phyloP scores from a whole-genome alignment of 148 eudicot genomes.

The Nyssa sinensis region DNA sequence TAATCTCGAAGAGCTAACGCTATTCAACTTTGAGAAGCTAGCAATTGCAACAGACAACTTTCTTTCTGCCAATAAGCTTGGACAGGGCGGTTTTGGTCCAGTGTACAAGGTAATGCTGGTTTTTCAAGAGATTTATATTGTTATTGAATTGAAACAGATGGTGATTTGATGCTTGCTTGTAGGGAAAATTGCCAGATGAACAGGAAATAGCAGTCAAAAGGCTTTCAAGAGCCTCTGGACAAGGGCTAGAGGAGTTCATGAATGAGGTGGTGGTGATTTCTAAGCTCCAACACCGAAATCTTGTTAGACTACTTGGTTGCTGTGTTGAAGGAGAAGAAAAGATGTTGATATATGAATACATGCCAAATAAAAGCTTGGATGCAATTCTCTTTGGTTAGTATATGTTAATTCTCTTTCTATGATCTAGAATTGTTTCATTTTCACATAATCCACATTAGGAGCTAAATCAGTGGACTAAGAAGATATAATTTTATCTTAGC shows the following conservation, averaged over 20 bases:
- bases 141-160: neutral
- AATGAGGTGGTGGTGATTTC: constrained; percentile 53
- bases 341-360: constrained; percentile 38
- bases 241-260: constrained; percentile 55
- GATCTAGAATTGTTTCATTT: neutral
- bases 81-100: constrained; percentile 40
- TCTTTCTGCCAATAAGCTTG: constrained; percentile 20
- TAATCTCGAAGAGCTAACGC: constrained; percentile 20
- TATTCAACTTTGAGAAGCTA: constrained; percentile 18
- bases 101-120: constrained; percentile 31
- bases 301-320: constrained; percentile 49
- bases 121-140: neutral
- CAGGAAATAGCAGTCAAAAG: constrained; percentile 58
- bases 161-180: neutral
- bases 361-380: constrained; percentile 51
- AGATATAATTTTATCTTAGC: neutral
- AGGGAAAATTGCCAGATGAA: constrained; percentile 51
- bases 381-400: constrained; percentile 46
- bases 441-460: neutral
- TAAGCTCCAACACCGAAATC: constrained; percentile 54
- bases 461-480: too few relatives aligned
- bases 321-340: constrained; percentile 45
- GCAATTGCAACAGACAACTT: constrained; percentile 31
- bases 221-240: constrained; percentile 53
- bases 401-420: neutral